These are phyloP conservation scores for Pythium aquatile DNA, from an alignment of 352 stramenopile species.

Conservation along the genomic window DNA sequence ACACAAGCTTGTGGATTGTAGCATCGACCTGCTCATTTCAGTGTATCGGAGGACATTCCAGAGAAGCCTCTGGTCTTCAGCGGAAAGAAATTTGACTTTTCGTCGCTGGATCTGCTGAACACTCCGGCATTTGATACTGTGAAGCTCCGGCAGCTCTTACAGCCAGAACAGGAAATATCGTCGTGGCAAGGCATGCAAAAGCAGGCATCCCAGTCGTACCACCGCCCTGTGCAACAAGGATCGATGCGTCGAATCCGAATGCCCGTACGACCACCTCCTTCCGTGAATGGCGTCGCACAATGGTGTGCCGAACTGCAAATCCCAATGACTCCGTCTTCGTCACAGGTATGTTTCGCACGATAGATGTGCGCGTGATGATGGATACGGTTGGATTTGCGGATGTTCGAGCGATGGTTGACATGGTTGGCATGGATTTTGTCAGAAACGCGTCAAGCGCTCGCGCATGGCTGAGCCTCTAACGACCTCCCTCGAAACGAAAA, in stretches of 20 bases:
- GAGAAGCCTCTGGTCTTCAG: conserved; percentile 74
- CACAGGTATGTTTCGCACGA: conserved; percentile 5
- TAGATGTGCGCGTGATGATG: no score
- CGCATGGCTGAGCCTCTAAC: conserved; percentile 13
- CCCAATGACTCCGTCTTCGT: background rate
- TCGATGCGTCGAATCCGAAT: conserved; percentile 9
- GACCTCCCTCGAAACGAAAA: conserved; percentile 21
- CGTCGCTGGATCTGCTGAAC: conserved; percentile 32
- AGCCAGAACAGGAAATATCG: background rate
- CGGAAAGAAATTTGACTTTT: conserved; percentile 69
- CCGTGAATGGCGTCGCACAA: background rate
- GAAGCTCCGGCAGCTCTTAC: background rate
- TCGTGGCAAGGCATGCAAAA: conserved; percentile 2
- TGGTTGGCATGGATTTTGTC: background rate
- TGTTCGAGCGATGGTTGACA: background rate
- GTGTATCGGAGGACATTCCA: conserved; percentile 53
- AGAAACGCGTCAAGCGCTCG: conserved; percentile 7
- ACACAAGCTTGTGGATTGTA: conserved; percentile 15
- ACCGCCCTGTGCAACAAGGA: background rate
- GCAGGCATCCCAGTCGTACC: background rate
- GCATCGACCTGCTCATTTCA: conserved; percentile 62
- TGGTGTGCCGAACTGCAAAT: background rate
- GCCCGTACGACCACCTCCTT: conserved; percentile 17
- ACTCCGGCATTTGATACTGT: conserved; percentile 50
- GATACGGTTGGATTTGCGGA: no score